A percentile compares a stretch with the other conserved stretches of the same genome.
phyloP scores from a whole-genome alignment of 1,284 basidiomycete genomes.

The Cyathus olla region DNA sequence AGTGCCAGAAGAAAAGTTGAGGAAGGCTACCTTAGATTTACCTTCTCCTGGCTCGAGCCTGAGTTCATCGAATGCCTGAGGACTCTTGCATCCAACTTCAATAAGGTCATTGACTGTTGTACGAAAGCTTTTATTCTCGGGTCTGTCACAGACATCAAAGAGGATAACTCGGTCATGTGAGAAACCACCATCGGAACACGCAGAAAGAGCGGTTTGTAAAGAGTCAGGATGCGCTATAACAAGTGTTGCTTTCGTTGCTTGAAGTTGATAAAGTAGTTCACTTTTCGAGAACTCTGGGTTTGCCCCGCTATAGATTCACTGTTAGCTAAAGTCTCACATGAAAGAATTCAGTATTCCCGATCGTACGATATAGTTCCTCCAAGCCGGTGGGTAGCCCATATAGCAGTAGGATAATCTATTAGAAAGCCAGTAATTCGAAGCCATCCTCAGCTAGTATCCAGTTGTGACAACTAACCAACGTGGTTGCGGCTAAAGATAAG shows the following conservation, averaged over 20 bases:
- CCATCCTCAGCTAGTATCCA: no score
- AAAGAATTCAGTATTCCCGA: neutral
- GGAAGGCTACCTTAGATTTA: slow-evolving; percentile 77
- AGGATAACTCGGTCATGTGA: slow-evolving; percentile 62
- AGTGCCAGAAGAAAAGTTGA: slow-evolving; percentile 81
- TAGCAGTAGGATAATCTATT: slow-evolving; percentile 74
- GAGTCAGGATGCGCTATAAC: slow-evolving; percentile 70
- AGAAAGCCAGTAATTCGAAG: no score
- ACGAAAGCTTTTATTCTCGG: slow-evolving; percentile 15
- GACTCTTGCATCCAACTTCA: slow-evolving; percentile 45
- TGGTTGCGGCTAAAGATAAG: slow-evolving; percentile 78
- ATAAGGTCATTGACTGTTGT: slow-evolving; percentile 51
- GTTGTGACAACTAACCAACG: slow-evolving; percentile 55
- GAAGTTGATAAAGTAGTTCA: slow-evolving; percentile 76
- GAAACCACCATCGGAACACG: slow-evolving; percentile 65
- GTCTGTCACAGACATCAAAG: slow-evolving; percentile 48
- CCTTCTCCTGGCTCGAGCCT: slow-evolving; percentile 70
- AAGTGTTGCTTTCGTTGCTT: slow-evolving; percentile 63
- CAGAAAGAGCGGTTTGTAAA: slow-evolving; percentile 61
- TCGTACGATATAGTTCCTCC: slow-evolving; percentile 73
- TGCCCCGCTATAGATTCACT: slow-evolving; percentile 42
- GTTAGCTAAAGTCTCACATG: no score
- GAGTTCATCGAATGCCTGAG: slow-evolving; percentile 49
- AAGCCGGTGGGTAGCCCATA: slow-evolving; percentile 77
- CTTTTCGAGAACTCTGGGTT: slow-evolving; percentile 77